Percentiles rank a stretch among this genome's conserved stretches.
Conservation (phyloP, 2,329 filamentous ascomycete genomes). For the Diaporthe amygdali region DNA sequence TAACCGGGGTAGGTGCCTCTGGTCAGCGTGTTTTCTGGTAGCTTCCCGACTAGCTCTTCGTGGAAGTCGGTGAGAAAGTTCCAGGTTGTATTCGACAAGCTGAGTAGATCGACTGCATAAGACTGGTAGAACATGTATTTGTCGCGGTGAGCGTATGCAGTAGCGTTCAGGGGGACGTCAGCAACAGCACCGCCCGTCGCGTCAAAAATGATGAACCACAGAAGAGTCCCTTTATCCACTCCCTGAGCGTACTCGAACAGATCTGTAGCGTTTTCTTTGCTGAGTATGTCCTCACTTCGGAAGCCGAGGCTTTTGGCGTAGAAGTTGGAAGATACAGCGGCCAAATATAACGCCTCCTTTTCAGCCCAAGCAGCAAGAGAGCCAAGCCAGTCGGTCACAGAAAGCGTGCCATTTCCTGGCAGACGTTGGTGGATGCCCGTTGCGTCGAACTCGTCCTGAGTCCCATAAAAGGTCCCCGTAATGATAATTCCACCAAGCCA, state of each 20-base stretch:
- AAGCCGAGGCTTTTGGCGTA: slow-evolving; percentile 64
- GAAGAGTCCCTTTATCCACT: slow-evolving; percentile 52
- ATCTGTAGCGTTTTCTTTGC: slow-evolving; percentile 47
- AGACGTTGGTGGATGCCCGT: slow-evolving; percentile 54
- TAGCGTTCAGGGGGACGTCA: slow-evolving; percentile 59
- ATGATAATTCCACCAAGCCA: slow-evolving; percentile 60
- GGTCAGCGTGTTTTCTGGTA: slow-evolving; percentile 41
- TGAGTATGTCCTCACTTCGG: slow-evolving; percentile 51
- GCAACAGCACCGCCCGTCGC: slow-evolving; percentile 64
- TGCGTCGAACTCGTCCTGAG: slow-evolving; percentile 57
- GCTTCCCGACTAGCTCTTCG: slow-evolving; percentile 40
- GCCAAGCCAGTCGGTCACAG: slow-evolving; percentile 68
- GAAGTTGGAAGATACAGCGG: slow-evolving; percentile 55
- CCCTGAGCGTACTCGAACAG: slow-evolving; percentile 61
- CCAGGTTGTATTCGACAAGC: slow-evolving; percentile 50
- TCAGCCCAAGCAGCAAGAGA: slow-evolving; percentile 59
- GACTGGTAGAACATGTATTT: slow-evolving; percentile 68
- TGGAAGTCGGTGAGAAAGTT: slow-evolving; percentile 59
- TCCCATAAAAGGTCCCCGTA: slow-evolving; percentile 67
- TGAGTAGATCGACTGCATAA: slow-evolving; percentile 58
- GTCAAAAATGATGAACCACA: slow-evolving; percentile 70
- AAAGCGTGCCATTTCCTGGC: slow-evolving; percentile 48
- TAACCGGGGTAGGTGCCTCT: slow-evolving; percentile 66
- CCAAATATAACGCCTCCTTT: slow-evolving; percentile 51
- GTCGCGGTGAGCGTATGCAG: slow-evolving; percentile 68